phyloP scores from a whole-genome alignment of 2,329 filamentous ascomycete species.

The Pestalotiopsis sp. region DNA sequence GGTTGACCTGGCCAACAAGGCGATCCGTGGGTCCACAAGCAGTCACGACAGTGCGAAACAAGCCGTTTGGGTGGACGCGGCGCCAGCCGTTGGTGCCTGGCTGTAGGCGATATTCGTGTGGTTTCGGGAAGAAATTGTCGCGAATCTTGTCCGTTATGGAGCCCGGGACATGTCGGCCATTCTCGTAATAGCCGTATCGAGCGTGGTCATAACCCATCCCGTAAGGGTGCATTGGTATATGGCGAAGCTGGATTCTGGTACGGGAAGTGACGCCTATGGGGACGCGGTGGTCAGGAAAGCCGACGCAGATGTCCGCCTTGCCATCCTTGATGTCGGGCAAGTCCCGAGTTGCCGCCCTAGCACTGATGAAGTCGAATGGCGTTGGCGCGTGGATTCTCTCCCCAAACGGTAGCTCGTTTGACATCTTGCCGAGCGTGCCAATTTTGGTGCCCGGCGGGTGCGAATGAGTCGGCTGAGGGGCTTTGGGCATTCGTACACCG shows the following conservation, averaged over 20 bases:
- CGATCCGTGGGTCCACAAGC: constrained; percentile 51
- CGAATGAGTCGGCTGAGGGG: constrained; percentile 64
- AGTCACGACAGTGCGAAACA: constrained; percentile 69
- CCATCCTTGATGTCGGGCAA: constrained; percentile 66
- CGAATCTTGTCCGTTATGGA: background rate
- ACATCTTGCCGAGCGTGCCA: constrained; percentile 56
- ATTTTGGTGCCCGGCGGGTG: constrained; percentile 44
- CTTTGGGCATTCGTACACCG: constrained; percentile 56
- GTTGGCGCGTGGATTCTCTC: constrained; percentile 51
- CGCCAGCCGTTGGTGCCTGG: constrained; percentile 47
- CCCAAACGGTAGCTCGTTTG: constrained; percentile 64
- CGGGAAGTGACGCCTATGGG: constrained; percentile 39
- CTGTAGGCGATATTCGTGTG: constrained; percentile 12
- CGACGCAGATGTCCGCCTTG: constrained; percentile 62
- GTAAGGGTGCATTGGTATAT: constrained; percentile 62
- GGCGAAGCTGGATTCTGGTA: constrained; percentile 49
- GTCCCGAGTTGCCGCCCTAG: constrained; percentile 56
- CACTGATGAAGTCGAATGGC: constrained; percentile 62
- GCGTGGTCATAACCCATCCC: constrained; percentile 54
- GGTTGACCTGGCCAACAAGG: constrained; percentile 57
- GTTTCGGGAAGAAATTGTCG: constrained; percentile 37
- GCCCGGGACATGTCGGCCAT: constrained; percentile 17
- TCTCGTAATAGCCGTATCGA: constrained; percentile 36
- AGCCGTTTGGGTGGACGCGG: constrained; percentile 50
- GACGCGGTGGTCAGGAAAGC: constrained; percentile 69